Conservation (phyloP, 2,329 filamentous ascomycete species). For the Colletotrichum sp. region DNA sequence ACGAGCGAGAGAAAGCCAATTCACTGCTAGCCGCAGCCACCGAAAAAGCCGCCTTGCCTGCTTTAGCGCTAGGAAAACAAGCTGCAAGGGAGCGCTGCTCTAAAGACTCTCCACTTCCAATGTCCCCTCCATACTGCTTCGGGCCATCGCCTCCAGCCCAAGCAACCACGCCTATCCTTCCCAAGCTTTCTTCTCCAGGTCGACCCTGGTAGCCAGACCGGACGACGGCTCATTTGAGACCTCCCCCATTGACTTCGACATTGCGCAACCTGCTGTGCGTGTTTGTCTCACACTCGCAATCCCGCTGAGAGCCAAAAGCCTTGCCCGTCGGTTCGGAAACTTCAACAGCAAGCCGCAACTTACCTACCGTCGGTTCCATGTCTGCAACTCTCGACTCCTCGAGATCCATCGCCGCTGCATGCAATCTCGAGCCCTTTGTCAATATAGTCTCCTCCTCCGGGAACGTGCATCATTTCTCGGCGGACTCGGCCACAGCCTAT, state of each 20-base stretch:
- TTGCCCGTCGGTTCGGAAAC: not conserved
- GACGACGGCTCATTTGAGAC: slow-evolving; percentile 1
- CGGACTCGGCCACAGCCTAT: not conserved
- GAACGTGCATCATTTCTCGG: not conserved
- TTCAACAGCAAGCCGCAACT: not conserved
- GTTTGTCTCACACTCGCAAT: not conserved
- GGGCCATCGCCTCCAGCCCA: slow-evolving; percentile 9
- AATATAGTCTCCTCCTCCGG: not conserved
- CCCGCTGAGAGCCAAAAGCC: not conserved
- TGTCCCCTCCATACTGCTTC: slow-evolving; percentile 6
- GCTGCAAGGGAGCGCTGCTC: not conserved
- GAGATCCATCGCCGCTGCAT: not conserved
- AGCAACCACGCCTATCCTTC: not conserved
- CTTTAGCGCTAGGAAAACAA: slow-evolving; percentile 9
- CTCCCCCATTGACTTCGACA: not conserved
- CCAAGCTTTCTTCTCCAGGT: not conserved
- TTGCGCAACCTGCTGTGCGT: not conserved
- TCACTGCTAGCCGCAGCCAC: slow-evolving; percentile 7
- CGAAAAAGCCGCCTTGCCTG: not conserved
- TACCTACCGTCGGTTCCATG: not conserved
- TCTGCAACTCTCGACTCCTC: not conserved
- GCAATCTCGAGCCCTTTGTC: not conserved
- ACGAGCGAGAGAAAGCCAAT: not conserved
- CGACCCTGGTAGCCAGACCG: not conserved
- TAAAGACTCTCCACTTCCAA: not conserved